These are phyloP conservation scores for Leersia perrieri DNA, from an alignment of 176 grass and related monocot species.

Conservation along the genomic window DNA sequence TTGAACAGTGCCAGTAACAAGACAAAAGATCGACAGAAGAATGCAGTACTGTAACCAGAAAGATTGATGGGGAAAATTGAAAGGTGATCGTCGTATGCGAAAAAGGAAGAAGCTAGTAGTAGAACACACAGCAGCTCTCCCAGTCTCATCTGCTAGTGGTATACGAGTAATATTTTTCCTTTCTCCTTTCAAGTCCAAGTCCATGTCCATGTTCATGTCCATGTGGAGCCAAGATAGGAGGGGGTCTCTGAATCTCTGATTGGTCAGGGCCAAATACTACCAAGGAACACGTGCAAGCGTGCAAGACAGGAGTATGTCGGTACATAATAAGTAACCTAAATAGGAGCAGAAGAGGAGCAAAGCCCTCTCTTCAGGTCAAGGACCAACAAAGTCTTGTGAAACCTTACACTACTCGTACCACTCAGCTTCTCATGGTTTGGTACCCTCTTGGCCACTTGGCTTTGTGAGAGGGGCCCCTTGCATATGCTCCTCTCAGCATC, in stretches of 20 bases:
- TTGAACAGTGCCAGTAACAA: not conserved
- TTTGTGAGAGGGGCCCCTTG: not conserved
- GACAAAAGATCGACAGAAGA: not conserved
- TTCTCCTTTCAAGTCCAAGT: not conserved
- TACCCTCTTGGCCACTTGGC: not conserved
- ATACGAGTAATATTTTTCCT: not conserved
- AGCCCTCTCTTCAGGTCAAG: not conserved
- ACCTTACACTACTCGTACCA: not conserved
- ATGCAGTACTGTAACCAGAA: not conserved
- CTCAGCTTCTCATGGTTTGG: not conserved
- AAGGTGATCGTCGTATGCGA: not conserved
- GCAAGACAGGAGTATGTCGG: slow-evolving; percentile 20
- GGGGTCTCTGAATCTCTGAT: slow-evolving; percentile 10
- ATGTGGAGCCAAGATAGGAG: slow-evolving; percentile 1
- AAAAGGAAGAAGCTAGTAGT: not conserved
- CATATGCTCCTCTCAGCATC: not conserved
- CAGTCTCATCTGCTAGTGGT: not conserved
- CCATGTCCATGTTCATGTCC: slow-evolving; percentile 16
- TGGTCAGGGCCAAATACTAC: slow-evolving; percentile 4
- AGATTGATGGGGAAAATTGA: not conserved
- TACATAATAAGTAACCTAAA: slow-evolving; percentile 34
- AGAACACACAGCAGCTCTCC: not conserved
- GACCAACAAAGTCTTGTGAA: not conserved
- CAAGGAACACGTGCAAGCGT: slow-evolving; percentile 23
- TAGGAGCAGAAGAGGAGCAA: slow-evolving; percentile 7